These are phyloP conservation scores for Helotiales sp. DNA, from an alignment of 2,329 filamentous ascomycete genomes.

Conservation along the genomic window DNA sequence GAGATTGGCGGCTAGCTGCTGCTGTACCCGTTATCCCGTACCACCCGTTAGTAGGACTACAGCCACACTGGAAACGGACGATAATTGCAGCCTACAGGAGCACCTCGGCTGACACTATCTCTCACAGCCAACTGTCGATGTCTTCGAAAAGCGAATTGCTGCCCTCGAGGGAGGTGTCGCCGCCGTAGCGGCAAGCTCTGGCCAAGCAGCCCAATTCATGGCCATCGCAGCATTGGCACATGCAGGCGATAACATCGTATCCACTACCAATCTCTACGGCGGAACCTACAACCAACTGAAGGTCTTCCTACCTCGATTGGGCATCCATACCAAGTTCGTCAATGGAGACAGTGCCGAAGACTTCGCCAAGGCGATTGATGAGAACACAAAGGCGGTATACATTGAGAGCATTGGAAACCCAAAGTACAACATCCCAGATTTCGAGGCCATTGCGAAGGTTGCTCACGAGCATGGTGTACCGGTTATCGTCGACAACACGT, in stretches of 20 bases:
- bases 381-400: slow-evolving; percentile 90
- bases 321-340: slow-evolving; percentile 86
- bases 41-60: neutral
- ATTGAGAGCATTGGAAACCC: slow-evolving; percentile 90
- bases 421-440: slow-evolving; percentile 87
- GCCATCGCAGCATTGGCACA: slow-evolving; percentile 81
- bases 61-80: neutral
- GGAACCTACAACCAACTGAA: slow-evolving; percentile 98
- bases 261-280: slow-evolving; percentile 88
- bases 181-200: slow-evolving; percentile 80
- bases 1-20: neutral
- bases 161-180: slow-evolving; percentile 90
- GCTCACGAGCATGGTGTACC: slow-evolving; percentile 67
- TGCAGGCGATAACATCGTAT: slow-evolving; percentile 88
- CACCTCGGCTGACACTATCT: slow-evolving; percentile 10
- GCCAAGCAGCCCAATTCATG: slow-evolving; percentile 92
- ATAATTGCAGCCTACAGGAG: neutral
- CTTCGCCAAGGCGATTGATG: slow-evolving; percentile 81
- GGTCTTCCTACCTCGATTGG: slow-evolving; percentile 82
- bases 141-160: slow-evolving; percentile 96
- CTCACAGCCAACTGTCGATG: slow-evolving; percentile 80
- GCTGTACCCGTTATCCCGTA: neutral
- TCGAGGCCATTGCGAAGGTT: slow-evolving; percentile 80
- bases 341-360: slow-evolving; percentile 77
- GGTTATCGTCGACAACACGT: slow-evolving; percentile 80